phyloP scores from a whole-genome alignment of 805 yeast species.

The Yamadazyma insecticola region DNA sequence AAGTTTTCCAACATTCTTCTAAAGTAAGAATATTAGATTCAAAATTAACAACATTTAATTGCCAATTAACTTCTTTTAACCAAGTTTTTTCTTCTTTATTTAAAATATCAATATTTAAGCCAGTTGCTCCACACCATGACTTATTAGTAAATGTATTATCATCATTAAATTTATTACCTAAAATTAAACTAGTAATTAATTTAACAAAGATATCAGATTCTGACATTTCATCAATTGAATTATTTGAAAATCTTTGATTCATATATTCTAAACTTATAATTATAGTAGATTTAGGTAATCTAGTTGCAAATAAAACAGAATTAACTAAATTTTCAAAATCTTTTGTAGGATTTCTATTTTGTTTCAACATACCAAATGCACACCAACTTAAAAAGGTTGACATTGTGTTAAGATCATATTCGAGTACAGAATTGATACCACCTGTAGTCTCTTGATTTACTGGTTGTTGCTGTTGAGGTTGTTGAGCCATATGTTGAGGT shows the following conservation, averaged over 20 bases:
- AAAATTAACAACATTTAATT: conserved; percentile 40
- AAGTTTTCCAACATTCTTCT: conserved; percentile 43
- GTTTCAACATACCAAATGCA: conserved; percentile 62
- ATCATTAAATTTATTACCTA: conserved; percentile 93
- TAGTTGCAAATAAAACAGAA: conserved; percentile 77
- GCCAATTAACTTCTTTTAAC: conserved; percentile 60
- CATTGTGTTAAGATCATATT: conserved; percentile 76
- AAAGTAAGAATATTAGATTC: conserved; percentile 35
- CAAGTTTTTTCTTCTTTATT: conserved; percentile 69
- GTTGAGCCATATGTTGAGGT: conserved; percentile 2
- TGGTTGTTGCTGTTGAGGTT: conserved; percentile 6
- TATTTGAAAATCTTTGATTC: conserved; percentile 49
- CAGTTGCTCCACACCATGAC: conserved; percentile 97
- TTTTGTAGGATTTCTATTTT: conserved; percentile 37
- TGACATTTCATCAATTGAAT: conserved; percentile 15
- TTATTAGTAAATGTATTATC: conserved; percentile 94
- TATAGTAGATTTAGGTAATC: conserved; percentile 80
- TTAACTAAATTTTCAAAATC: conserved; percentile 57
- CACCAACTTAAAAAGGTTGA: conserved; percentile 75
- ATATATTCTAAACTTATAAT: conserved; percentile 76
- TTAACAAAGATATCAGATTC: conserved; percentile 45
- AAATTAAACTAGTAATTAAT: conserved; percentile 64
- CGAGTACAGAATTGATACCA: conserved; percentile 73
- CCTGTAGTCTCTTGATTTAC: conserved; percentile 39
- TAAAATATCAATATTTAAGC: conserved; percentile 55